Conservation (phyloP, 129 eudicot species). For the Apium graveolens region DNA sequence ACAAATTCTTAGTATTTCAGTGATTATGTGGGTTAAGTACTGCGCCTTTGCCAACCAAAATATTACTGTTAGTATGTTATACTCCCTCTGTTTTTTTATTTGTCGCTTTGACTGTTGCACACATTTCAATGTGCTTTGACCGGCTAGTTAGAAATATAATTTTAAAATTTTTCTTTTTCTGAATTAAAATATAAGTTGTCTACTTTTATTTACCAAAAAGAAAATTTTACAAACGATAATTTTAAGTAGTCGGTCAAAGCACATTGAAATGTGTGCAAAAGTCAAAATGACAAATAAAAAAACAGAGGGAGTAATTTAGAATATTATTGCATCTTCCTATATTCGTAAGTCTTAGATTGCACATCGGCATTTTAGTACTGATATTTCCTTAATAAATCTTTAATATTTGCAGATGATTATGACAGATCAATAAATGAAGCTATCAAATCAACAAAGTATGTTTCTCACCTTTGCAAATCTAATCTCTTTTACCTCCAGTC, state of each 20-base stretch:
- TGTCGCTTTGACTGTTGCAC: too few relatives aligned
- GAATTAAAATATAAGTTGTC: too few relatives aligned
- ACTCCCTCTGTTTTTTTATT: too few relatives aligned
- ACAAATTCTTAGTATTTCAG: not conserved
- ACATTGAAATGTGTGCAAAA: too few relatives aligned
- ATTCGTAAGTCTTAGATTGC: not conserved
- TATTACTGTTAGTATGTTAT: not conserved
- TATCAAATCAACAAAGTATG: conserved; percentile 21
- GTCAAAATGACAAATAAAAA: too few relatives aligned
- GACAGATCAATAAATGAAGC: conserved; percentile 95
- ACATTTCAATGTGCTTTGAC: too few relatives aligned
- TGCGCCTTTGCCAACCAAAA: not conserved
- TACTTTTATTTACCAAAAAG: too few relatives aligned
- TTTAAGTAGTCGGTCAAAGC: too few relatives aligned
- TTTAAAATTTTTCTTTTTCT: too few relatives aligned
- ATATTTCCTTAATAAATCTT: conserved; percentile 11
- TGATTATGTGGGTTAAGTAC: not conserved
- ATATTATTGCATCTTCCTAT: not conserved
- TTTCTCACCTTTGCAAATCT: not conserved
- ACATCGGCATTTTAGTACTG: not conserved
- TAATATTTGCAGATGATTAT: conserved; percentile 65
- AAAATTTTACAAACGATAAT: too few relatives aligned
- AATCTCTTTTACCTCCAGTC: not conserved
- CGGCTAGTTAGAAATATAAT: too few relatives aligned
- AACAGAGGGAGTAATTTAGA: too few relatives aligned